phyloP scores from a whole-genome alignment of 306 rosid species.

The Sicyos baderoa region DNA sequence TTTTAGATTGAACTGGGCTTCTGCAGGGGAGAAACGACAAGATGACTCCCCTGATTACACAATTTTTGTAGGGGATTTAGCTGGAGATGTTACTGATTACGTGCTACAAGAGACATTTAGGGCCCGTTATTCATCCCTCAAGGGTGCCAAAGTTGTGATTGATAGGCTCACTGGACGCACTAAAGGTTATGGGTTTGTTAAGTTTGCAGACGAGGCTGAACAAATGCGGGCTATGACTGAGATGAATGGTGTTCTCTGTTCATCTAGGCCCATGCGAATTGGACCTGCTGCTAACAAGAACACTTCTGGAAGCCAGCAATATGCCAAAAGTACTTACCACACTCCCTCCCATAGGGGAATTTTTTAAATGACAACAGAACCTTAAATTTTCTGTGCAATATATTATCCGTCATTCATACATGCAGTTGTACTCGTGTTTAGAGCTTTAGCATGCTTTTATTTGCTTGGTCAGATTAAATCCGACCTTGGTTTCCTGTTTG shows the following conservation, averaged over 20 bases:
- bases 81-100: constrained; percentile 83
- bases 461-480: background rate
- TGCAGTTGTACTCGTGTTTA: background rate
- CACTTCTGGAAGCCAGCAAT: constrained; percentile 47
- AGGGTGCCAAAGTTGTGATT: constrained; percentile 94
- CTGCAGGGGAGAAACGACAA: constrained; percentile 70
- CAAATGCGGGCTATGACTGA: constrained; percentile 79
- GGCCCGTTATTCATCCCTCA: constrained; percentile 44
- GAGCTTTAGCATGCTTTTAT: background rate
- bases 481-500: background rate
- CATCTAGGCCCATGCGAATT: constrained; percentile 88
- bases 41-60: constrained; percentile 87
- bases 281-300: constrained; percentile 90
- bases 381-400: background rate
- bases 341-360: background rate
- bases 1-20: constrained; percentile 92
- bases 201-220: constrained; percentile 76
- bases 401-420: background rate
- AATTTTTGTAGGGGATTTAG: constrained; percentile 90
- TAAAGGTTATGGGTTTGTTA: constrained; percentile 91
- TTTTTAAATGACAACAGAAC: background rate
- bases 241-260: constrained; percentile 87
- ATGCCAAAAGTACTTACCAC: constrained; percentile 45
- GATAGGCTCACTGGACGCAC: constrained; percentile 79
- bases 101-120: constrained; percentile 61